phyloP scores from a whole-genome alignment of 2,329 filamentous ascomycete species.

The Cladosporium colombiae region DNA sequence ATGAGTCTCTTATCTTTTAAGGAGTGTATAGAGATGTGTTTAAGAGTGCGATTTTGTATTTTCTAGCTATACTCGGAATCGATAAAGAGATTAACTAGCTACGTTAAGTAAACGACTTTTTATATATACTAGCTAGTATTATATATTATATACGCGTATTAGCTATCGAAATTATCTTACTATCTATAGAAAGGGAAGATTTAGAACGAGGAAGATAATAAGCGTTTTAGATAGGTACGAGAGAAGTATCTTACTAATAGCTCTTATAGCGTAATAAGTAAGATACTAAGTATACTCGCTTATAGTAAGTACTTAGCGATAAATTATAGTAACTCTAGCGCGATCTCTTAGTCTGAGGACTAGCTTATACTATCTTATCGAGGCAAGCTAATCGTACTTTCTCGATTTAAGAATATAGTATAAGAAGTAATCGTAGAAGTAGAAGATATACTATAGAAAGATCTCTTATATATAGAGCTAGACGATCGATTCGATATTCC shows the following conservation, averaged over 20 bases:
- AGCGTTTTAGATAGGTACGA: conserved; percentile 24
- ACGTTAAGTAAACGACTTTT: conserved; percentile 24
- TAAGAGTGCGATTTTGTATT: conserved; percentile 23
- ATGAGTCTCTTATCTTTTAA: too few relatives aligned
- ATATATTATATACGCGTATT: conserved; percentile 28
- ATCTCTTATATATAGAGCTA: conserved; percentile 25
- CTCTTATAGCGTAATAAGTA: too few relatives aligned
- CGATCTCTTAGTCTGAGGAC: conserved; percentile 23
- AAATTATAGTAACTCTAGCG: too few relatives aligned
- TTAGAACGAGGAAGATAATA: conserved; percentile 25
- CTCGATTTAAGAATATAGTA: conserved; percentile 26
- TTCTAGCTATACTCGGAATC: conserved; percentile 25
- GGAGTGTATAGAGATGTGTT: conserved; percentile 21
- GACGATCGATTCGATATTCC: conserved; percentile 24
- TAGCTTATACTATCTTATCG: not conserved
- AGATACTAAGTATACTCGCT: too few relatives aligned
- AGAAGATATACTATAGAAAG: conserved; percentile 25
- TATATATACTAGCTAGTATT: conserved; percentile 26
- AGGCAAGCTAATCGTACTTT: conserved; percentile 21
- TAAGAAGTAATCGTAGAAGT: conserved; percentile 23
- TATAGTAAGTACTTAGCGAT: too few relatives aligned
- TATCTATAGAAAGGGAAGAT: conserved; percentile 21
- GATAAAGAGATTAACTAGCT: conserved; percentile 21
- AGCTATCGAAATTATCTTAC: conserved; percentile 26
- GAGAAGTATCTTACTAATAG: conserved; percentile 27